phyloP scores from a whole-genome alignment of 2,329 filamentous ascomycete species.

The Biscogniauxia mediterranea region DNA sequence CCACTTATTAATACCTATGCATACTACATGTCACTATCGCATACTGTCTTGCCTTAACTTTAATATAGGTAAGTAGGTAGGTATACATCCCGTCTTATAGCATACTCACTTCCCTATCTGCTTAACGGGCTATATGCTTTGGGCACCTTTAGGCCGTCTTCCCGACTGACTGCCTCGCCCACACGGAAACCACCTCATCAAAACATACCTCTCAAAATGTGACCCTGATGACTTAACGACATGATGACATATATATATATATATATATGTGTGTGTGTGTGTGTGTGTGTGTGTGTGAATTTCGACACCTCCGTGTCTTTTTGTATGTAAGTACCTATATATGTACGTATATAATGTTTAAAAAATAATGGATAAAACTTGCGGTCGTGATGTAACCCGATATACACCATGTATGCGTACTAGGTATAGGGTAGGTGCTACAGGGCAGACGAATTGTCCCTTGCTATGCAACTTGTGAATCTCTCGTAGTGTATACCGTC shows the following conservation, averaged over 20 bases:
- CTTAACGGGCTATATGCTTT: not conserved
- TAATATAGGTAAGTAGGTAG: no score
- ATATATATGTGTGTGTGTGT: not conserved
- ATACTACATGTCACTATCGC: no score
- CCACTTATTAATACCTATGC: no score
- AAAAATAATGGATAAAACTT: not conserved
- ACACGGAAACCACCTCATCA: not conserved
- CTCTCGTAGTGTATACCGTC: conserved; percentile 7
- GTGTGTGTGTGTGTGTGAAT: not conserved
- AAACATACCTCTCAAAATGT: not conserved
- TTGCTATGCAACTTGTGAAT: conserved; percentile 14
- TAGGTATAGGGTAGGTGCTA: not conserved
- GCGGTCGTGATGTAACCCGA: not conserved
- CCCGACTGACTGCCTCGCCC: not conserved
- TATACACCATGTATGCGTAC: not conserved
- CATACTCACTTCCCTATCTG: not conserved
- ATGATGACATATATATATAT: not conserved
- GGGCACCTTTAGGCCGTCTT: not conserved
- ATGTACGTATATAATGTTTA: not conserved
- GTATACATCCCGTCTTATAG: not conserved
- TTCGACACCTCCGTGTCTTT: not conserved
- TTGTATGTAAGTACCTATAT: conserved; percentile 1
- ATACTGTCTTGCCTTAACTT: no score
- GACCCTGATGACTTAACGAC: no score
- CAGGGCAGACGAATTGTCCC: conserved; percentile 2